phyloP scores from a whole-genome alignment of 192 early-diverging fungal species.

The Cladochytrium replicatum region DNA sequence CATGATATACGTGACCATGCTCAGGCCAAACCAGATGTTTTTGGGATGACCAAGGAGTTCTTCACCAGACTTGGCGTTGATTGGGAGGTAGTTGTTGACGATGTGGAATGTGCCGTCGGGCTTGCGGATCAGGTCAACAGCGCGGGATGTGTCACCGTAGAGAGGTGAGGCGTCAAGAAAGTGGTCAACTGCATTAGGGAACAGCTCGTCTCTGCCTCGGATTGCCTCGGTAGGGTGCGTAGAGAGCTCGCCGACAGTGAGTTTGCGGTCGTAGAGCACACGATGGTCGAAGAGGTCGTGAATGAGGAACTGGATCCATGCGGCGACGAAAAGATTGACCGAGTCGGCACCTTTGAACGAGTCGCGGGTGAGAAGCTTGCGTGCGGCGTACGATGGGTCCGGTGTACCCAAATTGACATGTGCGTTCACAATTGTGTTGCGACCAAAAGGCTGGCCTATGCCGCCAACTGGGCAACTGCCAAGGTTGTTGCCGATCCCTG shows the following conservation, averaged over 20 bases:
- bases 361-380: constrained; percentile 9
- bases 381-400: constrained; percentile 3
- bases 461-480: constrained; percentile 2
- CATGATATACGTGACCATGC: constrained; percentile 19
- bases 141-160: constrained; percentile 11
- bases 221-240: constrained; percentile 16
- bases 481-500: constrained; percentile 13
- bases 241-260: too few relatives aligned
- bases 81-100: constrained; percentile 1
- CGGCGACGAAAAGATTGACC: constrained; percentile 6
- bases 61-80: constrained; percentile 8
- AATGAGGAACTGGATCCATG: constrained; percentile 25
- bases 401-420: constrained; percentile 4
- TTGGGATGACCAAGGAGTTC: constrained; percentile 17
- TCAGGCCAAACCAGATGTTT: constrained; percentile 25
- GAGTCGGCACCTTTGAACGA: constrained; percentile 6
- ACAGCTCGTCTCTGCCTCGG: constrained; percentile 6
- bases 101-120: constrained; percentile 14
- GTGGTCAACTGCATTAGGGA: not conserved
- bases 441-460: constrained; percentile 10
- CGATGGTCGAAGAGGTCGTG: constrained; percentile 22
- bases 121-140: constrained; percentile 9
- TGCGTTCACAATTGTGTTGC: constrained; percentile 8
- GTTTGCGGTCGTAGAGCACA: constrained; percentile 5
- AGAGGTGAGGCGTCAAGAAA: not conserved